Evolutionary conservation across 1,284 basidiomycete genomes (phyloP), one percentile per base, ranked within the genome.

Genomic region (Cystobasidium slooffiae): DNA sequence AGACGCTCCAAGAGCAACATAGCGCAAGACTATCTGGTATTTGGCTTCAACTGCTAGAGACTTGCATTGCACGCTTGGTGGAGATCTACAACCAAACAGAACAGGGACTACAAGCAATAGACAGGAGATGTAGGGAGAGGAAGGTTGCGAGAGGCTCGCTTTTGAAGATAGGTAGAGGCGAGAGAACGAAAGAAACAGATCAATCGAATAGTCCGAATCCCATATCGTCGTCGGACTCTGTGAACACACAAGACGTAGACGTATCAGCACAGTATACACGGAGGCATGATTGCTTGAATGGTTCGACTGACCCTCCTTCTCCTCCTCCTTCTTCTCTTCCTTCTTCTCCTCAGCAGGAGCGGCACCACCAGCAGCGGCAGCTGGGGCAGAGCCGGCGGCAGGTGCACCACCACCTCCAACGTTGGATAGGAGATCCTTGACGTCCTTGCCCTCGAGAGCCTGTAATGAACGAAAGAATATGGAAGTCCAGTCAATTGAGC

Each of bases 141-240:
- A 24, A 20, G 61, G 31, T 10, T 41, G 44, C 61, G 44, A 43
- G 9, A 10, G 37, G 37, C 22, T 41, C 64, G 64, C 64, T 51
- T 66, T 66, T 66, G 64, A 66, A 52, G 43, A 51, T 16, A 51
- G 61, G 47, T 22, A 63, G 44, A 46, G 24, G 61, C 37, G 68
- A 61, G 44, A 44, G 20, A 61, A 59, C 59, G 58, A 61, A 46
- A 52, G n/a, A 61, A 52, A 41, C 49, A 18, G 68, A 58, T 72
- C 75, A 76, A 53, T 77, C 76, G 76, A 76, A 77, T 37, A 77
- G 61, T 39, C 75, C 75, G 75, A 77, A 76, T 55, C 75, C 76
- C 76, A 76, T 76, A 68, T 76, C 74, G 51, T 75, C 74, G 75
- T 76, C 72, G 63, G 75, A 76, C 74, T 76, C 61, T 63, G 53